Conservation (phyloP, 23 red algal genomes). For the Gracilaria gracilis region DNA sequence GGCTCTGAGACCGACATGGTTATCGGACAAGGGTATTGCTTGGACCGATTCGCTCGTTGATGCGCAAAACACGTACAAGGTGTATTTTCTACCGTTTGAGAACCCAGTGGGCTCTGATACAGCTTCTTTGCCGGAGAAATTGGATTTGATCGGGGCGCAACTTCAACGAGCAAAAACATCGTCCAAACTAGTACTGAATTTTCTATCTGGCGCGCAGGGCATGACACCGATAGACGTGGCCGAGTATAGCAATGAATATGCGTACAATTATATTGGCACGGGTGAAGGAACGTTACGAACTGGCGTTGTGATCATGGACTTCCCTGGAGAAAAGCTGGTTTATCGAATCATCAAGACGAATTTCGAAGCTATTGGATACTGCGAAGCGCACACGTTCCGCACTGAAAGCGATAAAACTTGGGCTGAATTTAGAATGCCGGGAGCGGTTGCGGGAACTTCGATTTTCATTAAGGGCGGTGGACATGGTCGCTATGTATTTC, state of each 20-base stretch:
- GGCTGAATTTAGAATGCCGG: constrained; percentile 47
- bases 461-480: constrained; percentile 34
- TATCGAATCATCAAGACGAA: constrained; percentile 61
- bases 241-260: background rate
- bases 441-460: constrained; percentile 29
- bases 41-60: constrained; percentile 23
- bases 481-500: constrained; percentile 25
- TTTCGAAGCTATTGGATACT: constrained; percentile 9
- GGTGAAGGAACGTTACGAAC: background rate
- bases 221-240: constrained; percentile 46
- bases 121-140: constrained; percentile 44
- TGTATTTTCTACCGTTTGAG: constrained; percentile 4
- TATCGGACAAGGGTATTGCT: constrained; percentile 40
- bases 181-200: constrained; percentile 34
- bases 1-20: background rate
- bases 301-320: constrained; percentile 58
- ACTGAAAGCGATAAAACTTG: constrained; percentile 37
- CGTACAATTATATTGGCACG: constrained; percentile 37
- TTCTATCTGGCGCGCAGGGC: constrained; percentile 33
- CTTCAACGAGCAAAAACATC: constrained; percentile 37
- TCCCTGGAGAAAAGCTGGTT: constrained; percentile 45
- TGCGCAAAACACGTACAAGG: constrained; percentile 36
- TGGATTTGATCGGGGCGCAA: background rate
- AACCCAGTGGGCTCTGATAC: constrained; percentile 42
- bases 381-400: background rate